phyloP scores from a whole-genome alignment of 768 basidiomycete species.

The Dendrothele bispora region DNA sequence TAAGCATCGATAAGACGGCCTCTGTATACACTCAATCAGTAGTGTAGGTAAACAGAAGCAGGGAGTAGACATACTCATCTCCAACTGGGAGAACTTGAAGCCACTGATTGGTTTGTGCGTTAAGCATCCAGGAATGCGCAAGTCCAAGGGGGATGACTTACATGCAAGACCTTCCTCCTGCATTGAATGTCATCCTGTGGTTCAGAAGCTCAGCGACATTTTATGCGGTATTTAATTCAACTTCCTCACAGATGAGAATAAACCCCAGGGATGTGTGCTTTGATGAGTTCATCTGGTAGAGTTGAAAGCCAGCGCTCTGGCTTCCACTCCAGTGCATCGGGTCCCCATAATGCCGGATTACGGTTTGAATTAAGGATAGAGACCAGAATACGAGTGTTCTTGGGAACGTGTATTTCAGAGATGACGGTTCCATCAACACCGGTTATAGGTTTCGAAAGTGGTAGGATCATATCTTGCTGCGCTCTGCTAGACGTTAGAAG shows the following conservation, averaged over 20 bases:
- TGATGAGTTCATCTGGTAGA: slow-evolving; percentile 28
- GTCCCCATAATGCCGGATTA: slow-evolving; percentile 38
- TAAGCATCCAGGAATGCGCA: neutral
- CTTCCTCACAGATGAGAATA: slow-evolving; percentile 33
- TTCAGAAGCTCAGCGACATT: neutral
- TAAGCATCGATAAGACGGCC: neutral
- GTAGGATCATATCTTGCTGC: slow-evolving; percentile 32
- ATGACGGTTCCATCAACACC: slow-evolving; percentile 24
- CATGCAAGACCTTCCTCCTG: slow-evolving; percentile 41
- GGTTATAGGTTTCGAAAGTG: slow-evolving; percentile 31
- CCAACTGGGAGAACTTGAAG: slow-evolving; percentile 3
- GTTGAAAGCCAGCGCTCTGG: slow-evolving; percentile 43
- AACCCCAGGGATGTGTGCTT: slow-evolving; percentile 33
- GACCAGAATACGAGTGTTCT: slow-evolving; percentile 25
- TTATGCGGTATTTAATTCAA: neutral
- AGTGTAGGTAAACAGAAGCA: neutral
- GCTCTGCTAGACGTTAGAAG: neutral
- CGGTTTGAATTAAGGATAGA: slow-evolving; percentile 30
- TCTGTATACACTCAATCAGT: neutral
- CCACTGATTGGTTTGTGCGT: neutral
- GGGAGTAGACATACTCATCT: neutral
- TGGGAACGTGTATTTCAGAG: slow-evolving; percentile 23
- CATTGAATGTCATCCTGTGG: slow-evolving; percentile 43
- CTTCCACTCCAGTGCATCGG: slow-evolving; percentile 42
- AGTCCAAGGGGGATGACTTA: slow-evolving; percentile 5